Conservation (phyloP, 805 yeast genomes). For the Lipomyces chichibuensis region DNA sequence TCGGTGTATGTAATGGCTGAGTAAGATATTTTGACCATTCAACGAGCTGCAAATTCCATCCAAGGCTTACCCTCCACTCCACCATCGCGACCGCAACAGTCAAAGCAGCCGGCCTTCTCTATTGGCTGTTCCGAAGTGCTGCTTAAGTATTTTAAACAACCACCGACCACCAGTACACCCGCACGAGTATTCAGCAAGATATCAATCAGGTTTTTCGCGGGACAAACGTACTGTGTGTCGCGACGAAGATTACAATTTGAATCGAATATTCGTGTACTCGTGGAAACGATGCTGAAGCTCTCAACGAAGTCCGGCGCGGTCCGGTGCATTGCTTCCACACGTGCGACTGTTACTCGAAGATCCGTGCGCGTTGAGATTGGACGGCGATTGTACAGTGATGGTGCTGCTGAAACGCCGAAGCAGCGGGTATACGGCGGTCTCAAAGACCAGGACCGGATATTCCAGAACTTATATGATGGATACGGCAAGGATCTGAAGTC, state of each 20-base stretch:
- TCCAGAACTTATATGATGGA: constrained; percentile 77
- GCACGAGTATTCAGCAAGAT: not conserved
- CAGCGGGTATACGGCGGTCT: constrained; percentile 68
- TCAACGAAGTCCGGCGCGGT: not conserved
- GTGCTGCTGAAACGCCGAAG: constrained; percentile 50
- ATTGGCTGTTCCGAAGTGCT: too few relatives aligned
- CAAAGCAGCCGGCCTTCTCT: too few relatives aligned
- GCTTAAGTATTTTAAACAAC: too few relatives aligned
- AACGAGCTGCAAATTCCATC: constrained; percentile 11
- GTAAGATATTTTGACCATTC: constrained; percentile 13
- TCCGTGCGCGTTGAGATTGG: not conserved
- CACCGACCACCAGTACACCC: too few relatives aligned
- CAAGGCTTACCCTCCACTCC: not conserved
- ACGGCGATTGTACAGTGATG: constrained; percentile 4
- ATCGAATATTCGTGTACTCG: not conserved
- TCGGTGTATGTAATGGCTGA: not conserved
- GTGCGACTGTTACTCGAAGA: constrained; percentile 1
- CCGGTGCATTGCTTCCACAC: not conserved
- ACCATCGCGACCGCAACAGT: not conserved
- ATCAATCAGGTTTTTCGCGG: not conserved
- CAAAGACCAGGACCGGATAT: constrained; percentile 80
- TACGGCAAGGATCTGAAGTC: constrained; percentile 76
- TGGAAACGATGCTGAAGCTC: constrained; percentile 8
- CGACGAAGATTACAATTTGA: not conserved
- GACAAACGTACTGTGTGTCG: not conserved